phyloP scores from a whole-genome alignment of 768 basidiomycete species.

The Baorangia bicolor region DNA sequence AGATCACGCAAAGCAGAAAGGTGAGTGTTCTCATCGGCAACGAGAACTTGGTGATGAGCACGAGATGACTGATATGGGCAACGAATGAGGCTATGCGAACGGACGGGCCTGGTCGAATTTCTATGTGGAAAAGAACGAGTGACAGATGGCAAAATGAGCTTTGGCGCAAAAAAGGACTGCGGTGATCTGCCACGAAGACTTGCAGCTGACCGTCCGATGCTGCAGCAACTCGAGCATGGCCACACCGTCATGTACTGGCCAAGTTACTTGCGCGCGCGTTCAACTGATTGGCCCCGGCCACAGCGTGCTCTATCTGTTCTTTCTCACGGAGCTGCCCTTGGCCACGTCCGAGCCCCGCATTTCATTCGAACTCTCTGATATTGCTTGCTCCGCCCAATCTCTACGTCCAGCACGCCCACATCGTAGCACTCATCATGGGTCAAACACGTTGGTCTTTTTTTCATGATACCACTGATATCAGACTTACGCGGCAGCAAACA shows the following conservation, averaged over 20 bases:
- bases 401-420: background rate
- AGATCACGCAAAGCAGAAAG: background rate
- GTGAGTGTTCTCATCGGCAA: background rate
- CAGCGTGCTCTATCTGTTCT: background rate
- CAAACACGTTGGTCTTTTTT: slow-evolving; percentile 66
- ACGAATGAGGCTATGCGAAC: slow-evolving; percentile 17
- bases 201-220: slow-evolving; percentile 2
- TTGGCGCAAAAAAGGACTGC: slow-evolving; percentile 5
- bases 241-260: slow-evolving; percentile 22
- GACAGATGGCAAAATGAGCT: slow-evolving; percentile 10
- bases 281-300: background rate
- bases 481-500: slow-evolving; percentile 30
- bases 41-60: background rate
- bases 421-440: slow-evolving; percentile 54
- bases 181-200: slow-evolving; percentile 1
- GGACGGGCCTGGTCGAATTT: slow-evolving; percentile 22
- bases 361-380: background rate
- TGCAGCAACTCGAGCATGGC: slow-evolving; percentile 17
- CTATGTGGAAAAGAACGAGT: slow-evolving; percentile 21
- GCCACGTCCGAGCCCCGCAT: background rate
- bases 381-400: background rate
- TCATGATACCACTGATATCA: background rate
- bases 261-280: slow-evolving; percentile 4
- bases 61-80: slow-evolving; percentile 15
- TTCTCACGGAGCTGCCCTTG: slow-evolving; percentile 22